Evolutionary conservation across 139 green algal genomes (phyloP).

Genomic region (Chlorella sorokiniana): DNA sequence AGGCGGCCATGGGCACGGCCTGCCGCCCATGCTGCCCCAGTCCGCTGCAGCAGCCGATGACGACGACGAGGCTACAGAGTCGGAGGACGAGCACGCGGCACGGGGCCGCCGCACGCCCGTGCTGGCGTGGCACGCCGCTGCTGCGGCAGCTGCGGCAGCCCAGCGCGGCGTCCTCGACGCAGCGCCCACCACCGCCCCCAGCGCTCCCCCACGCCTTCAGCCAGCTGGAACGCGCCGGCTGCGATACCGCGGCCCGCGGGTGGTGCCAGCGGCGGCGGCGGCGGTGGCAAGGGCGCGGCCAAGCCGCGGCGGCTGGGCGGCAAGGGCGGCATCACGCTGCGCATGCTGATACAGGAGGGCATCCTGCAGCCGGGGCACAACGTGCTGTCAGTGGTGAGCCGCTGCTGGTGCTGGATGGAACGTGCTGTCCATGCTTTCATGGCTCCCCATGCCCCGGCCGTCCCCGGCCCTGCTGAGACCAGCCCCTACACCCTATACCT

Average conservation of each 20-base stretch:
- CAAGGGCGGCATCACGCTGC: conserved; percentile 63
- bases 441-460: too few relatives aligned
- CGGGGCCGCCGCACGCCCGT: not conserved
- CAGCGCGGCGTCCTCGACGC: too few relatives aligned
- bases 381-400: conserved; percentile 58
- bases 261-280: not conserved
- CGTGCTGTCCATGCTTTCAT: not conserved
- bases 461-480: too few relatives aligned
- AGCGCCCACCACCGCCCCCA: too few relatives aligned
- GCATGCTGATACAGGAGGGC: conserved; percentile 73
- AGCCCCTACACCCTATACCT: too few relatives aligned
- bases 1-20: not conserved
- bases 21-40: not conserved
- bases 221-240: not conserved
- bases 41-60: not conserved
- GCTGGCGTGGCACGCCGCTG: not conserved
- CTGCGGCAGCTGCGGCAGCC: too few relatives aligned
- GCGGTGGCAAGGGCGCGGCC: not conserved
- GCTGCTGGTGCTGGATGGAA: not conserved
- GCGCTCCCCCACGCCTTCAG: conserved; percentile 7
- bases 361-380: conserved; percentile 68
- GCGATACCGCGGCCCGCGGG: too few relatives aligned
- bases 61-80: conserved; percentile 20
- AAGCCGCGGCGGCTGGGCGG: conserved; percentile 13
- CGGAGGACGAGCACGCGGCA: conserved; percentile 2